Evolutionary conservation across 2,329 filamentous ascomycete species (phyloP).

Genomic region (Cordyceps tenuipes): DNA sequence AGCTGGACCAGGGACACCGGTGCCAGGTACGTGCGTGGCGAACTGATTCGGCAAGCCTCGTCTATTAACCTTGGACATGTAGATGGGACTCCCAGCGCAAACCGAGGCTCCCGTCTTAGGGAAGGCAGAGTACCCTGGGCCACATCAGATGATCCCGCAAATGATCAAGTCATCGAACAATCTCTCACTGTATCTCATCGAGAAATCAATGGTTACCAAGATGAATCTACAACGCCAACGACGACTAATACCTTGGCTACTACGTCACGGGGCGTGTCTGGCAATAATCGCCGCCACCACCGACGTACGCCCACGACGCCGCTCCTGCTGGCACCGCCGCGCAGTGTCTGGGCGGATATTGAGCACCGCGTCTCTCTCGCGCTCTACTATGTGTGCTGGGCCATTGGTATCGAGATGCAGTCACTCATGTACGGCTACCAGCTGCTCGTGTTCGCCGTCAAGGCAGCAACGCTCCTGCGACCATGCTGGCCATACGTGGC

Average conservation of each 20-base stretch:
- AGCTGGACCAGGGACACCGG: constrained; percentile 38
- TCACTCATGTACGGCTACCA: constrained; percentile 36
- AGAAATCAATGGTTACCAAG: not conserved
- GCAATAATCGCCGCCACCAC: not conserved
- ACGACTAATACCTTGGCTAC: not conserved
- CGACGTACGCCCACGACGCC: constrained; percentile 24
- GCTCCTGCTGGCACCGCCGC: constrained; percentile 43
- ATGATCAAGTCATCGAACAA: not conserved
- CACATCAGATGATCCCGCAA: not conserved
- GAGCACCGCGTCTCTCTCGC: constrained; percentile 27
- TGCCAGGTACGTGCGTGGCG: constrained; percentile 29
- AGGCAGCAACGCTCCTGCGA: constrained; percentile 55
- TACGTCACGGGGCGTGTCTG: not conserved
- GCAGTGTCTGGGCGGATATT: constrained; percentile 25
- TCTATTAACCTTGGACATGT: not conserved
- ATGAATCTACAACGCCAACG: not conserved
- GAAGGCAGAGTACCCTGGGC: not conserved
- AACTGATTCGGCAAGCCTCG: not conserved
- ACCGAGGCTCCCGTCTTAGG: constrained; percentile 17
- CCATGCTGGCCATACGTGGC: constrained; percentile 66
- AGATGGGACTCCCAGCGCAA: constrained; percentile 11
- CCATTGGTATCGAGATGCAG: constrained; percentile 22
- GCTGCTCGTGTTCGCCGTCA: constrained; percentile 57
- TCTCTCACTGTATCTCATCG: constrained; percentile 8
- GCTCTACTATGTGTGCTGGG: constrained; percentile 23